Evolutionary conservation across 495 filamentous ascomycete genomes (phyloP).

Genomic region (Talaromyces trachyspermus): DNA sequence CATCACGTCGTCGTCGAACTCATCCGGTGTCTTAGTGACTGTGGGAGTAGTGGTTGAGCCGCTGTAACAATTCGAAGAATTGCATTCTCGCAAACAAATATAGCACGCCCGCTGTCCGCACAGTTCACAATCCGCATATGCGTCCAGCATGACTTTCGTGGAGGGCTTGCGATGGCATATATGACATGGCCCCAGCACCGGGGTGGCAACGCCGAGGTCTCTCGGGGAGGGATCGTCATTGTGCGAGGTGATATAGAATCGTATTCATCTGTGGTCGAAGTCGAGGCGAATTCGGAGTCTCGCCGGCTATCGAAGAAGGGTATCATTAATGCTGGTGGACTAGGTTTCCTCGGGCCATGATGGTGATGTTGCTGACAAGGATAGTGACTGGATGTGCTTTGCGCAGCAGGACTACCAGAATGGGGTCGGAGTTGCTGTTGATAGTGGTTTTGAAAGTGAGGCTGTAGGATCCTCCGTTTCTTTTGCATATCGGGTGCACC

Average conservation of each 20-base stretch:
- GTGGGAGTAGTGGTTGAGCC: no score
- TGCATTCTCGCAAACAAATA: constrained; percentile 46
- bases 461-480: constrained; percentile 3
- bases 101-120: constrained; percentile 43
- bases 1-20: not conserved
- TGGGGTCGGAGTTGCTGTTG: not conserved
- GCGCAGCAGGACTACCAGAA: no score
- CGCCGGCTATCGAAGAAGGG: not conserved
- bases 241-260: constrained; percentile 1
- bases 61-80: constrained; percentile 19
- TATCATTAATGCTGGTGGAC: not conserved
- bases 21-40: not conserved
- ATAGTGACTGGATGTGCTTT: not conserved
- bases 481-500: not conserved
- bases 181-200: constrained; percentile 40
- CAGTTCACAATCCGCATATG: constrained; percentile 43
- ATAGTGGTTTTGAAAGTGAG: not conserved
- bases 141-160: constrained; percentile 37
- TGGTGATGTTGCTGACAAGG: not conserved
- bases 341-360: not conserved
- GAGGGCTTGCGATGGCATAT: constrained; percentile 45
- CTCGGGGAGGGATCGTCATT: not conserved
- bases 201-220: not conserved
- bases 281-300: not conserved
- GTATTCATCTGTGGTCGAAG: not conserved